These are phyloP conservation scores for Pseudocercospora ulei DNA, from an alignment of 2,329 filamentous ascomycete species.

Conservation along the genomic window DNA sequence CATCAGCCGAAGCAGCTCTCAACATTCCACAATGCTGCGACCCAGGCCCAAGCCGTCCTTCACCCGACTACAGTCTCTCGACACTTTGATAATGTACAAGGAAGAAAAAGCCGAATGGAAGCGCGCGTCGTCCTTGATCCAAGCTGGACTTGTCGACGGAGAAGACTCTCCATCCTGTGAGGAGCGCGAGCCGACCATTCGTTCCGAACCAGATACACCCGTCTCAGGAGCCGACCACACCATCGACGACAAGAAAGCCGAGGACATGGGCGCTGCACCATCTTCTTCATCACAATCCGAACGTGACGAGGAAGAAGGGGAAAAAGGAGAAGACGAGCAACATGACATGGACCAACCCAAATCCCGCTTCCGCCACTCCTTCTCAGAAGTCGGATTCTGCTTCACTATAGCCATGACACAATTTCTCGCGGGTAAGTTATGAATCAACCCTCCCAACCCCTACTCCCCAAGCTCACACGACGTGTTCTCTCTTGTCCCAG, in stretches of 20 bases:
- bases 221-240: conserved; percentile 7
- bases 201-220: conserved; percentile 13
- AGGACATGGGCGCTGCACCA: neutral
- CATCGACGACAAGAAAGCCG: conserved; percentile 10
- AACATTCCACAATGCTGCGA: conserved; percentile 15
- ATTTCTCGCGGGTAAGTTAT: conserved; percentile 25
- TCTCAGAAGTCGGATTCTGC: conserved; percentile 32
- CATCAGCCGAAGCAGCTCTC: conserved; percentile 19
- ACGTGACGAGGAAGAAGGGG: neutral
- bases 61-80: conserved; percentile 28
- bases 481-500: conserved; percentile 7
- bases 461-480: neutral
- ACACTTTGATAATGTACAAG: conserved; percentile 30
- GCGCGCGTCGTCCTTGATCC: conserved; percentile 21
- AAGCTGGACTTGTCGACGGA: conserved; percentile 13
- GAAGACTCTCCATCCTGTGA: conserved; percentile 6
- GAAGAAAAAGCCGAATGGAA: conserved; percentile 29
- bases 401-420: conserved; percentile 35
- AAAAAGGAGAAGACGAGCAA: neutral
- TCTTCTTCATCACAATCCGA: conserved; percentile 5
- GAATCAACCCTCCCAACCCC: neutral
- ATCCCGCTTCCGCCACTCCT: conserved; percentile 28
- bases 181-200: conserved; percentile 13
- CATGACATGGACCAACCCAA: conserved; percentile 8
- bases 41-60: conserved; percentile 26